Base-by-base conservation (phyloP, 495 filamentous ascomycete genomes). In the Ramalina peruviana region DNA sequence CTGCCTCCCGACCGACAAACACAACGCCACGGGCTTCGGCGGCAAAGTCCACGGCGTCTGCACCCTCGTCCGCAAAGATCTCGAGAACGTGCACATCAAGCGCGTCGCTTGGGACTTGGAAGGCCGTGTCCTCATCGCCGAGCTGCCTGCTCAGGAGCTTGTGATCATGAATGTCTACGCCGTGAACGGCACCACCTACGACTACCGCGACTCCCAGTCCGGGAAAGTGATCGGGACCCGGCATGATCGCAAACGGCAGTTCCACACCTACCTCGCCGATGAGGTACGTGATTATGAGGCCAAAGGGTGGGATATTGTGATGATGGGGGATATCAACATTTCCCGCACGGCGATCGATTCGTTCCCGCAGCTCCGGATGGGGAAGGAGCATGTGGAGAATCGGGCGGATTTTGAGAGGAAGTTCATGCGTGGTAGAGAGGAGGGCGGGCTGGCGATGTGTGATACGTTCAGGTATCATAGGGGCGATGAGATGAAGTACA, bases 31-130 rank as follows among this genome's bases (percentile, higher is more conserved):
- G 2, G 69, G 68, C 7, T 74, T 72, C 33, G 60, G 65, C 7
- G 62, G 72, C 1, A 73, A 64, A 43, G 57, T 77, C 5, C 71
- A 78, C 50, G 74, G 74, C 44, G 72, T 78, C 10, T 69, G 62
- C 20, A 66, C 64, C 26, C 59, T 77, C 41, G 44, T 76, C 0
- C 65, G 74, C 0, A 54, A 59, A 6, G 72, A 76, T 49, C 56
- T 76, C 40, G 54, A 44, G 20, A 30, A 52, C 25, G 17, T 43
- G 4, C 23, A 36, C 5, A 55, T 64, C 0, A 61, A 60, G 9
- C 56, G 44, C 3, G 66, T 70, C 0, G 58, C 65, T 27, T 77
- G 74, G 74, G 74, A 78, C 42, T 43, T 56, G 9, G 74, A 78
- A 61, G 74, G 74, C 3, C 65, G 74, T 1, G 64, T 78, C 7